These are phyloP conservation scores for Debaryomyces singareniensis DNA, from an alignment of 1,139 yeast species.

Conservation along the genomic window DNA sequence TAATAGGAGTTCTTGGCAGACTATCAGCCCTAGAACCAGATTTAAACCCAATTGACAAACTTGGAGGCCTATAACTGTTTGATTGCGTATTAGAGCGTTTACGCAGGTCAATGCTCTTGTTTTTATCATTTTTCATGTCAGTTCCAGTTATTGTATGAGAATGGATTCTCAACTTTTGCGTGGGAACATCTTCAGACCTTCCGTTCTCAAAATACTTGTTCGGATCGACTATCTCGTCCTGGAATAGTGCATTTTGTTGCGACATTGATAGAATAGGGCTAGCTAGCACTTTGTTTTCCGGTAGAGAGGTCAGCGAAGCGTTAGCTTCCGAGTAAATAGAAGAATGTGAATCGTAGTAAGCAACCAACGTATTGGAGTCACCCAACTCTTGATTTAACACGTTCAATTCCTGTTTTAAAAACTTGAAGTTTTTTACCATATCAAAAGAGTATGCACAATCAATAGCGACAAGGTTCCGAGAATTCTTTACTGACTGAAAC, in stretches of 20 bases:
- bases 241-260: slow-evolving; percentile 3
- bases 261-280: slow-evolving; percentile 32
- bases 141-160: not conserved
- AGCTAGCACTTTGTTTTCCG: slow-evolving; percentile 23
- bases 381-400: slow-evolving; percentile 4
- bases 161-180: not conserved
- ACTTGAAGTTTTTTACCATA: slow-evolving; percentile 22
- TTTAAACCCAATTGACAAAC: slow-evolving; percentile 10
- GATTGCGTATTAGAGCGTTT: slow-evolving; percentile 22
- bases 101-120: slow-evolving; percentile 7
- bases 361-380: slow-evolving; percentile 1
- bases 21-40: not conserved
- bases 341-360: slow-evolving; percentile 2
- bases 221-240: too few relatives aligned
- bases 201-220: too few relatives aligned
- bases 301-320: slow-evolving; percentile 6
- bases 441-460: slow-evolving; percentile 51
- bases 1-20: slow-evolving; percentile 12
- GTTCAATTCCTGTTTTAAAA: slow-evolving; percentile 13
- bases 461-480: slow-evolving; percentile 63
- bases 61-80: slow-evolving; percentile 8
- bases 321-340: slow-evolving; percentile 3
- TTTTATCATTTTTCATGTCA: not conserved
- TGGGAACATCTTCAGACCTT: not conserved
- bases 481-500: slow-evolving; percentile 36